phyloP scores from a whole-genome alignment of 768 basidiomycete species.

The Hericium rajendrae region DNA sequence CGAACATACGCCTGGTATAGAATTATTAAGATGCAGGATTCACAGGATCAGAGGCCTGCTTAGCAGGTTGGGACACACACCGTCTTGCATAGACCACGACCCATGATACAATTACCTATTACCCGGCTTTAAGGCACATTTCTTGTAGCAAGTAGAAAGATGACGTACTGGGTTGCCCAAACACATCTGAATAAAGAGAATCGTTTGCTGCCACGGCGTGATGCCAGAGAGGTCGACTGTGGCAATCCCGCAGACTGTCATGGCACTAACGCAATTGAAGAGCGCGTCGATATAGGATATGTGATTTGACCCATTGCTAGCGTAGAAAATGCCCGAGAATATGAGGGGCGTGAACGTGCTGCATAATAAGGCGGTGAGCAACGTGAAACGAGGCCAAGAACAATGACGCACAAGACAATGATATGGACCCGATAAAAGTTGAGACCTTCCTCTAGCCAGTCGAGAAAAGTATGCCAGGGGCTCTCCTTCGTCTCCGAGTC shows the following conservation, averaged over 20 bases:
- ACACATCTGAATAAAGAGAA: conserved; percentile 73
- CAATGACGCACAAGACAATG: conserved; percentile 27
- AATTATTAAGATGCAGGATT: neutral
- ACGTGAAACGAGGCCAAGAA: neutral
- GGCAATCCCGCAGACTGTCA: conserved; percentile 70
- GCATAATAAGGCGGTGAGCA: conserved; percentile 7
- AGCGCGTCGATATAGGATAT: conserved; percentile 71
- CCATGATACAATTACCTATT: conserved; percentile 73
- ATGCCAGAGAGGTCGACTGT: conserved; percentile 61
- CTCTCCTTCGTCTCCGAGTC: neutral
- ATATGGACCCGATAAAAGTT: conserved; percentile 44
- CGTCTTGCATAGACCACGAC: conserved; percentile 72
- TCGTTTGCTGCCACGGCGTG: conserved; percentile 59
- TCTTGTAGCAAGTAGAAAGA: neutral
- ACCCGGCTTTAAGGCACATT: neutral
- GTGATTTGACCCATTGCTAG: conserved; percentile 62
- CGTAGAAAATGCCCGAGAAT: conserved; percentile 74
- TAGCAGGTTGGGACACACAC: conserved; percentile 26
- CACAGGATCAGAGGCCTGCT: neutral
- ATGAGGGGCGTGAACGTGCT: conserved; percentile 75
- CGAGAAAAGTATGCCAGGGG: neutral
- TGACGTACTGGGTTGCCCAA: conserved; percentile 62
- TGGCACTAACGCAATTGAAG: conserved; percentile 67
- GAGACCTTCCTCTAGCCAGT: conserved; percentile 15
- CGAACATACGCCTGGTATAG: conserved; percentile 10